Conservation (phyloP, 2,329 filamentous ascomycete genomes). For the Verticillium longisporum region DNA sequence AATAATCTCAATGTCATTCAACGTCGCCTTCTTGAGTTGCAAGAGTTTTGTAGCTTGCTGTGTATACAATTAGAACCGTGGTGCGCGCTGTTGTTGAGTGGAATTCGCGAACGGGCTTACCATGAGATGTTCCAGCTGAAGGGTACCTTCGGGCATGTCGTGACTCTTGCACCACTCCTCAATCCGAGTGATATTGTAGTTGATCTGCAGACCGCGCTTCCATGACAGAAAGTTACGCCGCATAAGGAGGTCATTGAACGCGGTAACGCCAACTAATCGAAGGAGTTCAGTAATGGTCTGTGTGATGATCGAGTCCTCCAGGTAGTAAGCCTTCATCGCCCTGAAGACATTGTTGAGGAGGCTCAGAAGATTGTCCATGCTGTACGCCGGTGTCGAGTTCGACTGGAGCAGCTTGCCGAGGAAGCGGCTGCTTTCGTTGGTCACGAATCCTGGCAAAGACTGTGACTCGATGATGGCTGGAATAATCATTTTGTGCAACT, state of each 20-base stretch:
- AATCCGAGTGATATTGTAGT: slow-evolving; percentile 99
- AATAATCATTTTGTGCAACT: slow-evolving; percentile 99
- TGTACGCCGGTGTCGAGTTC: slow-evolving; percentile 89
- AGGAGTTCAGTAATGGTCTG: slow-evolving; percentile 94
- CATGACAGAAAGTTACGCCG: slow-evolving; percentile 96
- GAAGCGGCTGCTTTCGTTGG: slow-evolving; percentile 97
- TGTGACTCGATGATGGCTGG: slow-evolving; percentile 98
- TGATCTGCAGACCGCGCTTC: slow-evolving; percentile 98
- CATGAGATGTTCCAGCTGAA: slow-evolving; percentile 98
- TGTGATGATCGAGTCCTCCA: slow-evolving; percentile 92
- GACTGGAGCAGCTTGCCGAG: slow-evolving; percentile 91
- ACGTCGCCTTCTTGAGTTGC: slow-evolving; percentile 95
- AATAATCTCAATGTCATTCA: slow-evolving; percentile 99
- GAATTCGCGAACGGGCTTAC: slow-evolving; percentile 35
- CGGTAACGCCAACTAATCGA: slow-evolving; percentile 88
- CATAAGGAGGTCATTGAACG: slow-evolving; percentile 98
- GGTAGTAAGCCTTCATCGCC: slow-evolving; percentile 97
- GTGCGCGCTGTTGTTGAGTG: neutral
- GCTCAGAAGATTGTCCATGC: slow-evolving; percentile 97
- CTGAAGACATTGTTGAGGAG: slow-evolving; percentile 96
- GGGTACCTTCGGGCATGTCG: slow-evolving; percentile 96
- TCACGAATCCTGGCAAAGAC: slow-evolving; percentile 95
- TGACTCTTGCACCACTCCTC: slow-evolving; percentile 99
- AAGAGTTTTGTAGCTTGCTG: slow-evolving; percentile 96
- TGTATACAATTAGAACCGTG: slow-evolving; percentile 11